Evolutionary conservation across 805 yeast species (phyloP), one percentile per base, ranked within the genome.

Genomic region (Saccharomyces eubayanus): DNA sequence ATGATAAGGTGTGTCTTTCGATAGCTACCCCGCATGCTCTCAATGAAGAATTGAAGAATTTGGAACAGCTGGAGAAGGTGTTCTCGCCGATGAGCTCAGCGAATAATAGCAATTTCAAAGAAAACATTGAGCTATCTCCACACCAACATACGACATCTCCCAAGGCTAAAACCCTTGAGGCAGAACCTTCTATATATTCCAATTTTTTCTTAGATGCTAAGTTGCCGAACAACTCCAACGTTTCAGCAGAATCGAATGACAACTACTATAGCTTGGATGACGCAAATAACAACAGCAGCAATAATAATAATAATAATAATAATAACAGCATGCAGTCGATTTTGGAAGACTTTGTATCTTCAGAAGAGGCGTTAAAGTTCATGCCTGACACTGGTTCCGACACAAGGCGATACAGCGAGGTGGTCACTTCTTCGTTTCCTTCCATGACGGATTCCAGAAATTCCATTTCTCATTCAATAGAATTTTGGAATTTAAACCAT

Each of bases 391-490:
- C 24, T 27, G 14, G 28, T 28, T 12, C 6, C 28, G 45, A 27
- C 29, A 8, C 29, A 50, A 49, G 63, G 47, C 53, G 66, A 36
- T 56, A 52, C 46, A 58, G 62, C 46, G 61, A 62, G 5, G 63
- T 61, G 8, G 52, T 60, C 11, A 49, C 59, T 3, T 51, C 50
- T n/a, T 48, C 60, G 9, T 46, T 56, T 21, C 60, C 61, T 28
- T 51, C 50, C 20, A 31, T 55, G 12, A 48, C 60, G 1, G 59
- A 55, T 24, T 49, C 61, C 14, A 56, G 70, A 46, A 61, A 61
- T 21, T 64, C 69, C 9, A 65, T 66, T 11, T 66, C 70, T 9
- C 65, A 66, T 51, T 50, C 57, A 21, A 50, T 64, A 2, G 69
- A 66, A 49, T 61, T 64, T 49, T 66, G 69, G 70, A 63, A 64